These are phyloP conservation scores for Noccaea bulbosa DNA, from an alignment of 345 rosid genomes.

Conservation along the genomic window DNA sequence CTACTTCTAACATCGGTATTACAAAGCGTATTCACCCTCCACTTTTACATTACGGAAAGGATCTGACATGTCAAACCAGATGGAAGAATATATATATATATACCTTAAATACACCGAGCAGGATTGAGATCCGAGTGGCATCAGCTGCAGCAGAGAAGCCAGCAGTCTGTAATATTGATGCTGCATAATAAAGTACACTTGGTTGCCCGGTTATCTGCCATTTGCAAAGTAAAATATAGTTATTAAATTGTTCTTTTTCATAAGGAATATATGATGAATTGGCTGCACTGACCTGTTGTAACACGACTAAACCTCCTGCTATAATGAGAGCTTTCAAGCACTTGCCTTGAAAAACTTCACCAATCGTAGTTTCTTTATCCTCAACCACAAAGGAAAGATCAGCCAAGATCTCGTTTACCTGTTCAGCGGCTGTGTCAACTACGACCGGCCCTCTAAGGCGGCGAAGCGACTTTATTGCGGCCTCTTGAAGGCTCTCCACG, in stretches of 20 bases:
- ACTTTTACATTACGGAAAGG: background rate
- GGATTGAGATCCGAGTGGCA: conserved; percentile 94
- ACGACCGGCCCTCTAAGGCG: conserved; percentile 75
- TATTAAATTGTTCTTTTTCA: background rate
- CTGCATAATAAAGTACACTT: conserved; percentile 96
- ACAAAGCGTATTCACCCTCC: background rate
- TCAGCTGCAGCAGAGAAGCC: conserved; percentile 95
- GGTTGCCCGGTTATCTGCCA: conserved; percentile 97
- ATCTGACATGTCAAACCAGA: conserved; percentile 13
- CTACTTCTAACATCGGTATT: conserved; percentile 7
- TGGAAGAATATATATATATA: background rate
- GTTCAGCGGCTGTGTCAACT: conserved; percentile 68
- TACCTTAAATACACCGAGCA: conserved; percentile 90
- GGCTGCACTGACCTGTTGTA: conserved; percentile 78
- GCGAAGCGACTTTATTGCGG: conserved; percentile 65
- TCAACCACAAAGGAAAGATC: conserved; percentile 75
- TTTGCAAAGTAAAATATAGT: conserved; percentile 3
- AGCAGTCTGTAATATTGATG: conserved; percentile 90
- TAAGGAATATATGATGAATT: conserved; percentile 2
- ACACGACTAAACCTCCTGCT: conserved; percentile 90
- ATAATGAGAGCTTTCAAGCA: conserved; percentile 89
- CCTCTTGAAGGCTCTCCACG: conserved; percentile 63
- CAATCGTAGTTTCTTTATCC: conserved; percentile 60
- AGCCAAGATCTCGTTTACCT: conserved; percentile 74
- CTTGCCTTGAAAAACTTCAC: conserved; percentile 79